phyloP scores from a whole-genome alignment of 768 basidiomycete species.

The Omphalotus guepiniiformis region DNA sequence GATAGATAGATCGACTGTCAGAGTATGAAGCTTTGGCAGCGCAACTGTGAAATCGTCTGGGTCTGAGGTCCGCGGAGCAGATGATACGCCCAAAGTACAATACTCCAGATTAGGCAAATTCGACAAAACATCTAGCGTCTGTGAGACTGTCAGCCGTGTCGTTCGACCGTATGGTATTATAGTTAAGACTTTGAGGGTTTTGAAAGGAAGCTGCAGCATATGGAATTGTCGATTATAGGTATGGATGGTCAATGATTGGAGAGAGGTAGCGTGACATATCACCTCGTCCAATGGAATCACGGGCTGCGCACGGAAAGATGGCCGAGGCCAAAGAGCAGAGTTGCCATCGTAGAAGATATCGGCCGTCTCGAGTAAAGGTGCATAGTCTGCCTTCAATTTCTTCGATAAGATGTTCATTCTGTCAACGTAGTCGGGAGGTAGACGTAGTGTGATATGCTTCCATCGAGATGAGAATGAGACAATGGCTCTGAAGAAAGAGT shows the following conservation, averaged over 20 bases:
- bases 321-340: neutral
- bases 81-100: conserved; percentile 5
- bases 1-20: too few species aligned
- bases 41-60: too few species aligned
- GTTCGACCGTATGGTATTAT: neutral
- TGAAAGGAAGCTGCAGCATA: conserved; percentile 4
- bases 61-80: too few species aligned
- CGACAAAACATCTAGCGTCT: conserved; percentile 1
- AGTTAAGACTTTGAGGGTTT: conserved; percentile 4
- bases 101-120: conserved; percentile 5
- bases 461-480: conserved; percentile 4
- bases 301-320: neutral
- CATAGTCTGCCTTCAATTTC: conserved; percentile 1
- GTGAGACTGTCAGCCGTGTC: conserved; percentile 1
- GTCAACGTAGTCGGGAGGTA: conserved; percentile 1
- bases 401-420: neutral
- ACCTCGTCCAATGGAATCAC: neutral
- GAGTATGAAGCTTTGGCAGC: too few species aligned
- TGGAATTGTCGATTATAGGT: neutral
- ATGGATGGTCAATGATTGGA: conserved; percentile 6
- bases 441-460: conserved; percentile 3
- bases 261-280: neutral
- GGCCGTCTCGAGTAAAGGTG: neutral
- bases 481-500: neutral
- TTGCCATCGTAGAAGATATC: conserved; percentile 1